Conservation (phyloP, 306 rosid species). For the Acacia acuminata region DNA sequence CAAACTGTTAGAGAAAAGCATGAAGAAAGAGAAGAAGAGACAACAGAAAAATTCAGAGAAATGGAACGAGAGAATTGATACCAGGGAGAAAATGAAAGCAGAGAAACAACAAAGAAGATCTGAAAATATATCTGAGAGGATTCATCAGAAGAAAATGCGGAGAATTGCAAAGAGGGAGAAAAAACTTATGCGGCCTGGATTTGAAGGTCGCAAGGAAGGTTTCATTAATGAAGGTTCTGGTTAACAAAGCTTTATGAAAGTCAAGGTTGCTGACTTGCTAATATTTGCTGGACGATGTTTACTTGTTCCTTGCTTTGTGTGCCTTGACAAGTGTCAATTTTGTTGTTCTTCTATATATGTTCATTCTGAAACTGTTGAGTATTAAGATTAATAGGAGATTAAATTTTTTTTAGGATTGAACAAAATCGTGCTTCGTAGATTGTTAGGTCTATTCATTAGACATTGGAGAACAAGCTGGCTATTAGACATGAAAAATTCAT, state of each 20-base stretch:
- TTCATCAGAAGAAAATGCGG: constrained; percentile 68
- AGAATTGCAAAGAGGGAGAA: constrained; percentile 84
- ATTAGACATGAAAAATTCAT: neutral
- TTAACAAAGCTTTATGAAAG: constrained; percentile 6
- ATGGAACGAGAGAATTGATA: constrained; percentile 75
- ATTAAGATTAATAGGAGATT: neutral
- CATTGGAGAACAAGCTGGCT: neutral
- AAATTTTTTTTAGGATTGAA: neutral
- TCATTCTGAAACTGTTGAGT: neutral
- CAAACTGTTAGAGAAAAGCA: constrained; percentile 56
- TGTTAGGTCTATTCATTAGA: neutral
- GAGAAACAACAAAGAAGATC: constrained; percentile 79
- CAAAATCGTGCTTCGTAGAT: neutral
- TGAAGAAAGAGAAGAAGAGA: constrained; percentile 66
- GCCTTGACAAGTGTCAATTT: neutral
- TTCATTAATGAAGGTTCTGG: constrained; percentile 49
- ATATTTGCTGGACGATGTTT: constrained; percentile 1
- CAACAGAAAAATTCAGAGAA: constrained; percentile 73
- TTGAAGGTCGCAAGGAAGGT: constrained; percentile 87
- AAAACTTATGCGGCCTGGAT: constrained; percentile 86
- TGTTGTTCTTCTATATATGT: neutral
- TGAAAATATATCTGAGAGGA: constrained; percentile 62
- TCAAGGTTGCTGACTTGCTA: constrained; percentile 18
- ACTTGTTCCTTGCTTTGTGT: neutral
- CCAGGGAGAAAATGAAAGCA: constrained; percentile 65